Conservation (phyloP, 2,329 filamentous ascomycete species). For the Endothia cerciana region DNA sequence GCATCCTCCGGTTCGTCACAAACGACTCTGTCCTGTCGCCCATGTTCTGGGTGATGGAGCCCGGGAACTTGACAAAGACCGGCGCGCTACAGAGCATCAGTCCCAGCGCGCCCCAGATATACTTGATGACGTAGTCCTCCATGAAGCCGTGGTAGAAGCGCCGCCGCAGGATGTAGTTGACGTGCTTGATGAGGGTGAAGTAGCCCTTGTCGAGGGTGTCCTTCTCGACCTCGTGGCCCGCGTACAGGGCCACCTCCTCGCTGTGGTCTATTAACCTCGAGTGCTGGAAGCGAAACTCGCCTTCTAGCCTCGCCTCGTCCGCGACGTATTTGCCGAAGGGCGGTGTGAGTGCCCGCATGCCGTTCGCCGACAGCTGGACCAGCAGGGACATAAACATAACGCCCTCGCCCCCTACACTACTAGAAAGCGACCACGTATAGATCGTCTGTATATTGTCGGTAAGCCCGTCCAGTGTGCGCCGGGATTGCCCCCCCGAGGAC, state of each 20-base stretch:
- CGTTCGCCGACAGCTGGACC: conserved; percentile 87
- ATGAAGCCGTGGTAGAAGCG: conserved; percentile 98
- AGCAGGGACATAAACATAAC: conserved; percentile 94
- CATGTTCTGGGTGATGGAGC: conserved; percentile 66
- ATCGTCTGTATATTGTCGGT: conserved; percentile 60
- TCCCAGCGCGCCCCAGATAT: conserved; percentile 96
- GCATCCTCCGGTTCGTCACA: conserved; percentile 89
- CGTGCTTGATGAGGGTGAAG: conserved; percentile 98
- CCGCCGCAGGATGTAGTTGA: conserved; percentile 89
- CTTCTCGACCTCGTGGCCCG: conserved; percentile 91
- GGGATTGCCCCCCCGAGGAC: conserved; percentile 26
- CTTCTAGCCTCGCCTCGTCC: conserved; percentile 91
- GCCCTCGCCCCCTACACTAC: conserved; percentile 94
- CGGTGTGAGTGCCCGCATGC: conserved; percentile 93
- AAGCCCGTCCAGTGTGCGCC: neutral
- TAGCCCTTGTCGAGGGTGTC: conserved; percentile 97
- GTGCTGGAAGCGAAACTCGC: conserved; percentile 95
- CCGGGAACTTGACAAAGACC: conserved; percentile 92
- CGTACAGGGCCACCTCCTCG: conserved; percentile 91
- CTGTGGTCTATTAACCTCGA: conserved; percentile 93
- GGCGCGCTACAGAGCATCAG: conserved; percentile 91
- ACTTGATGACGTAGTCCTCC: conserved; percentile 99
- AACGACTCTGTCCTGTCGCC: conserved; percentile 77
- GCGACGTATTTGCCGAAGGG: conserved; percentile 98
- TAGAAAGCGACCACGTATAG: conserved; percentile 92